Base-by-base conservation (phyloP, 148 eudicot genomes). In the Rhododendron henanense region DNA sequence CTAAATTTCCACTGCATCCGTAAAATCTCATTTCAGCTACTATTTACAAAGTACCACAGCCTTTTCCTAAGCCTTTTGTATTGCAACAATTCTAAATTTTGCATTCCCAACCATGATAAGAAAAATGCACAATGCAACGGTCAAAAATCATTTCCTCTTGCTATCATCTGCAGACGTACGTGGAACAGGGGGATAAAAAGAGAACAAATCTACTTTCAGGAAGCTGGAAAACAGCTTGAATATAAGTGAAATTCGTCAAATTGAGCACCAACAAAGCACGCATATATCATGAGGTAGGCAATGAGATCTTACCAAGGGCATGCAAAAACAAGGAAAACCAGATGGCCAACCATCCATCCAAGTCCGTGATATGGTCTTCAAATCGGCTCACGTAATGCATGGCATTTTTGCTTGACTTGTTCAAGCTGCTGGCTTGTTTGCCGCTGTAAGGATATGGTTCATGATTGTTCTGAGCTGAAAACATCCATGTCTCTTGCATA, bases 301-400 rank as follows among this genome's bases (percentile, higher is more conserved):
- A 23, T 78, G 81, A 44, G 53, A 78, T 25, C 84, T 61, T 61
- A 63, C 76, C 84, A 63, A 48, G 59, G 15, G 63, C 25, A 83
- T 16, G 31, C 8, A 83, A 2, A 28, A 6, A 82, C 21, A 23
- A 67, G 21, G 39, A 45, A 83, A 69, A 67, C 2, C 25, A 6
- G 31, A 18, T 75, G 21, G 23, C n/a, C 77, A 65, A 67, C 59
- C 37, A 57, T 83, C 57, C 35, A 11, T 69, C 75, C 37, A 69
- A 28, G 35, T 69, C 75, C 37, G 13, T 7, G 18, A 59, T 35
- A 39, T 39, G 48, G 4, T 55, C 0, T 31, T 61, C 19, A 59
- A 47, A 39, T 55, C 84, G 28, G 53, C 75, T 61, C 10, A 7
- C 4, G 8, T 28, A 63, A 63, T 11, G 44, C 51, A 25, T 2